A percentile compares a stretch with the other conserved stretches of the same genome.
phyloP scores from a whole-genome alignment of 495 filamentous ascomycete genomes.

The Neurospora sp. region DNA sequence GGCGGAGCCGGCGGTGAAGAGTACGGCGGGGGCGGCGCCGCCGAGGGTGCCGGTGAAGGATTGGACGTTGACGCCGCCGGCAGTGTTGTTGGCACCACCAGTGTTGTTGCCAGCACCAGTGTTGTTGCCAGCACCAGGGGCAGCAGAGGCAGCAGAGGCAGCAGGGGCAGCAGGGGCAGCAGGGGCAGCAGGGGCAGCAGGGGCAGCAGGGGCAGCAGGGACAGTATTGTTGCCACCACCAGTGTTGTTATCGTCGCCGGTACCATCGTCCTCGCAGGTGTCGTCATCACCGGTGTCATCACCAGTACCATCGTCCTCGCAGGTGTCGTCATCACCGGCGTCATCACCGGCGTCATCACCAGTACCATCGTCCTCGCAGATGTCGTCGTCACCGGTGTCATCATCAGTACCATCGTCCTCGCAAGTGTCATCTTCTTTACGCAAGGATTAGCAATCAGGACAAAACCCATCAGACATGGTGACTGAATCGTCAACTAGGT shows the following conservation, averaged over 20 bases:
- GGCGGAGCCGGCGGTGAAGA: slow-evolving; percentile 29
- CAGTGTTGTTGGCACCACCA: slow-evolving; percentile 15
- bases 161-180: too few relatives aligned
- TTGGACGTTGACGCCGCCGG: slow-evolving; percentile 39
- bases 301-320: slow-evolving; percentile 25
- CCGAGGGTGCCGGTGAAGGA: slow-evolving; percentile 47
- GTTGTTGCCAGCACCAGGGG: not conserved
- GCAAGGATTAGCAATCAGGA: not conserved
- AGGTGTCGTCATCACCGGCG: slow-evolving; percentile 38
- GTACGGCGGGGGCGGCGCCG: slow-evolving; percentile 39
- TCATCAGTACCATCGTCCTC: slow-evolving; percentile 35
- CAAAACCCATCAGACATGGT: not conserved
- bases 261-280: slow-evolving; percentile 28
- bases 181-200: not conserved
- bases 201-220: not conserved
- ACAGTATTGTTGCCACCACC: slow-evolving; percentile 2
- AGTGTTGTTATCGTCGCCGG: slow-evolving; percentile 26
- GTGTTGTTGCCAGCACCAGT: not conserved
- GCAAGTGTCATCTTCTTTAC: slow-evolving; percentile 40
- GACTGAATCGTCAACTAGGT: not conserved
- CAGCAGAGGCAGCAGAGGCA: not conserved
- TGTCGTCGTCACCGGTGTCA: slow-evolving; percentile 1
- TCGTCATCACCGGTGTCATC: slow-evolving; percentile 27
- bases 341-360: slow-evolving; percentile 37
- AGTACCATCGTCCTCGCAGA: slow-evolving; percentile 7